Evolutionary conservation across 768 basidiomycete species (phyloP).

Genomic region (Hypholoma sublateritium): DNA sequence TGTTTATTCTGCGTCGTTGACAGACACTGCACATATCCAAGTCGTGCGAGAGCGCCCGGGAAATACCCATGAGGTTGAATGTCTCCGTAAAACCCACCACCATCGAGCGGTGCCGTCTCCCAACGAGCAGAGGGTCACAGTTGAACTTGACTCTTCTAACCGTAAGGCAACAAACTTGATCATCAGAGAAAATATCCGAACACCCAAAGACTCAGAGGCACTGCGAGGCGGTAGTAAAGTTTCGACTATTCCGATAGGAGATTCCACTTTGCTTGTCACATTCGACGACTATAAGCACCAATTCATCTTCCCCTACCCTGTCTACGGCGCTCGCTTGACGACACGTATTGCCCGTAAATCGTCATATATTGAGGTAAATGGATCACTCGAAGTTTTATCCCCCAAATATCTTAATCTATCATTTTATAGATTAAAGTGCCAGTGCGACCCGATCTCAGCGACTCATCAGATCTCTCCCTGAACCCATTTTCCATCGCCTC

Average conservation of each 20-base stretch:
- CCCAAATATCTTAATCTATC: slow-evolving; percentile 18
- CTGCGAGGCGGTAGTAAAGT: slow-evolving; percentile 22
- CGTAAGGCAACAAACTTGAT: slow-evolving; percentile 15
- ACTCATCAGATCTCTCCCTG: slow-evolving; percentile 13
- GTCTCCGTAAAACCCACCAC: slow-evolving; percentile 5
- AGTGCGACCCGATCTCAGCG: slow-evolving; percentile 16
- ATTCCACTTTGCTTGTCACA: slow-evolving; percentile 29
- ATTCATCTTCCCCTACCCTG: slow-evolving; percentile 43
- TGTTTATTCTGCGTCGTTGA: slow-evolving; percentile 27
- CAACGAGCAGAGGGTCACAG: not conserved
- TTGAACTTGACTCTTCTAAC: slow-evolving; percentile 12
- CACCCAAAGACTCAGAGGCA: slow-evolving; percentile 15
- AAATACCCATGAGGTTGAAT: slow-evolving; percentile 16
- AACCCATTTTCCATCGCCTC: slow-evolving; percentile 28
- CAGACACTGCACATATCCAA: slow-evolving; percentile 28
- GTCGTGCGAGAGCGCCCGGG: slow-evolving; percentile 29
- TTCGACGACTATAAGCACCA: slow-evolving; percentile 24
- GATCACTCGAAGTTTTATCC: slow-evolving; percentile 9
- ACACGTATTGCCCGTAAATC: slow-evolving; percentile 56
- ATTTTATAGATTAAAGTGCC: slow-evolving; percentile 24
- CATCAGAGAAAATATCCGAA: slow-evolving; percentile 20
- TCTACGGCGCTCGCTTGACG: slow-evolving; percentile 34
- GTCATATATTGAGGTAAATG: slow-evolving; percentile 44
- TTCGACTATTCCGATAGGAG: slow-evolving; percentile 25
- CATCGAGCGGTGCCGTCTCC: not conserved